These are phyloP conservation scores for Mycocentrospora acerina DNA, from an alignment of 2,329 filamentous ascomycete species.

Conservation along the genomic window DNA sequence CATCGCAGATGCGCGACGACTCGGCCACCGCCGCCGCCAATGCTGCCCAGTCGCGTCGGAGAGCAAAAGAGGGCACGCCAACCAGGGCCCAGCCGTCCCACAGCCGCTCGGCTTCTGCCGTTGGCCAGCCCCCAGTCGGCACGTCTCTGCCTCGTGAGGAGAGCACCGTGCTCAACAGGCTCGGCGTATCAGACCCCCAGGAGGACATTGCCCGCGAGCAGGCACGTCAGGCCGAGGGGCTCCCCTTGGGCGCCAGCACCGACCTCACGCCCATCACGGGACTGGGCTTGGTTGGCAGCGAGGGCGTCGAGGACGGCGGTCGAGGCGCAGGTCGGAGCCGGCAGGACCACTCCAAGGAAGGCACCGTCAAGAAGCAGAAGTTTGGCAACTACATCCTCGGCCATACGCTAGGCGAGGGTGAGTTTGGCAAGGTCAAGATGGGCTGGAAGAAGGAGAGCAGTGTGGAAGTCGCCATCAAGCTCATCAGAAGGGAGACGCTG, in stretches of 20 bases:
- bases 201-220: constrained; percentile 72
- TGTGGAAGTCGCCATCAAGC: constrained; percentile 93
- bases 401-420: constrained; percentile 93
- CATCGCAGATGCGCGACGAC: constrained; percentile 31
- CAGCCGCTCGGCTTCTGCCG: constrained; percentile 51
- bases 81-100: constrained; percentile 41
- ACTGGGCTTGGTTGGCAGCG: constrained; percentile 53
- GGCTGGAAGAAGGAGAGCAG: constrained; percentile 97
- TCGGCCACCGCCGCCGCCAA: constrained; percentile 21
- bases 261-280: constrained; percentile 50
- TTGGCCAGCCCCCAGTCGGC: constrained; percentile 56
- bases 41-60: constrained; percentile 47
- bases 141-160: constrained; percentile 68
- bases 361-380: constrained; percentile 71
- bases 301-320: constrained; percentile 53
- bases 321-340: constrained; percentile 49
- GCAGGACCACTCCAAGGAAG: constrained; percentile 59
- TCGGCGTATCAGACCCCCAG: constrained; percentile 74
- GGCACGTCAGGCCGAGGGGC: constrained; percentile 66
- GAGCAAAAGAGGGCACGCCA: constrained; percentile 46
- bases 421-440: constrained; percentile 98
- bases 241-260: constrained; percentile 46
- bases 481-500: constrained; percentile 89
- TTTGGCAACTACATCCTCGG: constrained; percentile 96
- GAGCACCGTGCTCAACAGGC: constrained; percentile 75